phyloP scores from a whole-genome alignment of 2,329 filamentous ascomycete genomes.

The Talaromyces islandicus region DNA sequence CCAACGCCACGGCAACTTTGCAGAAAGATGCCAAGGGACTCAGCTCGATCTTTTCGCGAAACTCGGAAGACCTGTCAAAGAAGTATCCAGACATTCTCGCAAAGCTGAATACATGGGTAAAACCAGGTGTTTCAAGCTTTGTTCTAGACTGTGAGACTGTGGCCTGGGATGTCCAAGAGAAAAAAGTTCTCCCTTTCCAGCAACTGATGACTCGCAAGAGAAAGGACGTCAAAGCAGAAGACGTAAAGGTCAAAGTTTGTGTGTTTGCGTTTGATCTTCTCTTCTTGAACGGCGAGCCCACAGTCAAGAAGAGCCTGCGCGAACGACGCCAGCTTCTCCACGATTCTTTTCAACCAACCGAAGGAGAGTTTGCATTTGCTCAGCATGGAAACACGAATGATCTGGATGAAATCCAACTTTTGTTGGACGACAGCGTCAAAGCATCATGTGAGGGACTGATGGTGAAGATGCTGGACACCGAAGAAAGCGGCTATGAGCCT shows the following conservation, averaged over 20 bases:
- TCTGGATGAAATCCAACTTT: constrained; percentile 84
- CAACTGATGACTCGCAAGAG: constrained; percentile 97
- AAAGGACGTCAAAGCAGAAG: constrained; percentile 92
- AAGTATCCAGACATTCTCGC: constrained; percentile 95
- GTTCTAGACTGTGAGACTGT: constrained; percentile 98
- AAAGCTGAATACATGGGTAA: constrained; percentile 85
- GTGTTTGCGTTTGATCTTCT: constrained; percentile 95
- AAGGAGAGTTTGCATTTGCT: constrained; percentile 89
- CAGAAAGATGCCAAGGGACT: constrained; percentile 66
- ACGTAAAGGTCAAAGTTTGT: constrained; percentile 94
- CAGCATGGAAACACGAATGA: constrained; percentile 81
- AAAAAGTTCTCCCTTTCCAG: constrained; percentile 95
- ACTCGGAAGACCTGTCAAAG: constrained; percentile 93
- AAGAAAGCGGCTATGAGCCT: constrained; percentile 90
- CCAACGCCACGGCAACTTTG: constrained; percentile 55
- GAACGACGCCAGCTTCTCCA: constrained; percentile 74
- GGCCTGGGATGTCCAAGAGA: constrained; percentile 89
- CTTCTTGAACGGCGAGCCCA: constrained; percentile 82
- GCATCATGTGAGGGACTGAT: constrained; percentile 95
- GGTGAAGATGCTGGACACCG: constrained; percentile 98
- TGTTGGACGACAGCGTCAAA: constrained; percentile 92
- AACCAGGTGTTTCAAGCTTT: constrained; percentile 83
- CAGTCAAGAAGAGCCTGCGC: constrained; percentile 80
- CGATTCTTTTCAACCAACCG: constrained; percentile 65
- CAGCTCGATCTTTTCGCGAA: constrained; percentile 91